These are phyloP conservation scores for Acarospora socialis DNA, from an alignment of 2,329 filamentous ascomycete genomes.

Conservation along the genomic window DNA sequence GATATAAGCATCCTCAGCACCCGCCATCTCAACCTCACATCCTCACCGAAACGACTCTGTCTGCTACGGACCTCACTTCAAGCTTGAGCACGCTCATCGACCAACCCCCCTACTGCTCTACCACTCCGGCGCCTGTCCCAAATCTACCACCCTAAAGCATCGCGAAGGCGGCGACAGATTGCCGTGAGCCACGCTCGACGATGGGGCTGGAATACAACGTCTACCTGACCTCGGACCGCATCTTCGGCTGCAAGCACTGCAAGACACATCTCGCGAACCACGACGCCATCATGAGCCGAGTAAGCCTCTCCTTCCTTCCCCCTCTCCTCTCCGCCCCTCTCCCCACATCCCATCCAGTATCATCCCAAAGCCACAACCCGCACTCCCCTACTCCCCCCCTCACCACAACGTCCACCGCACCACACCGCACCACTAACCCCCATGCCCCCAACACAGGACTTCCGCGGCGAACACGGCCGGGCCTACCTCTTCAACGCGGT, in stretches of 20 bases:
- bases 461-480: conserved; percentile 95
- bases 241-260: conserved; percentile 88
- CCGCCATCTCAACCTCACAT: too few species aligned
- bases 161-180: too few species aligned
- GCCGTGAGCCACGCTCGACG: too few species aligned
- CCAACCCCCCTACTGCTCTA: too few species aligned
- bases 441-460: conserved; percentile 51
- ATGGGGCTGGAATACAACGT: conserved; percentile 91
- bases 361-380: not conserved
- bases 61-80: too few species aligned
- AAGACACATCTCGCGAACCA: conserved; percentile 92
- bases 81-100: too few species aligned
- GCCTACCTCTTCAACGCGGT: conserved; percentile 91
- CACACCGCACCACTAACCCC: not conserved
- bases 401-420: not conserved
- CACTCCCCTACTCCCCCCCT: conserved; percentile 8
- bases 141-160: too few species aligned
- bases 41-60: too few species aligned
- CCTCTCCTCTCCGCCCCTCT: conserved; percentile 5
- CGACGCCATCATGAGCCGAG: conserved; percentile 88
- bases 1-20: too few species aligned
- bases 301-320: conserved; percentile 32
- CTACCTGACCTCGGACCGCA: conserved; percentile 72
- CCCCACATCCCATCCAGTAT: conserved; percentile 3
- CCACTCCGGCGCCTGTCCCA: too few species aligned